Evolutionary conservation across 2,329 filamentous ascomycete genomes (phyloP), one percentile per base, ranked within the genome.

Genomic region (Fusarium secorum): DNA sequence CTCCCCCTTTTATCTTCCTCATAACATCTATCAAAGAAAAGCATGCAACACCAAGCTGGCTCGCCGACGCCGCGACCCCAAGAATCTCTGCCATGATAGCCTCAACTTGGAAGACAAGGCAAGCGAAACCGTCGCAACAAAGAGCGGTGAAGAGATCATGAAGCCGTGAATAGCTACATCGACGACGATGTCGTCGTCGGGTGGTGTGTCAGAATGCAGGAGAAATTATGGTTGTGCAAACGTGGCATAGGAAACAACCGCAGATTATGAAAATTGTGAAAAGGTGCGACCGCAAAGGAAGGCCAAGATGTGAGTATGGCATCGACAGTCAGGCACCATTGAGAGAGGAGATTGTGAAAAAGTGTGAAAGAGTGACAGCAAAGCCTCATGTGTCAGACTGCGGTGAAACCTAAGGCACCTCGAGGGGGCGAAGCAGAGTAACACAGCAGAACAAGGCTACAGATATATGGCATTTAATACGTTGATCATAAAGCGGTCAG

Each of bases 1-100:
- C 57, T 3, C 62, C 67, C 11, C 64, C 73, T 75, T 75, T 75
- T 75, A 74, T 75, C 59, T 71, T 75, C 9, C 30, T 64, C n/a
- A 72, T 15, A 17, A 68, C 17, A 10, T 75, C 69, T 22, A 75
- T 46, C 7, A 75, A 13, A 5, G 66, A 70, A 30, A 70, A 61
- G 42, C 71, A 73, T 6, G 44, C 51, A 2, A 3, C 10, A 7
- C 63, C 63, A 5, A 75, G 64, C 36, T 75, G 74, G 30, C 42
- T 38, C 20, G 73, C 74, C 7, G 71, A 61, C 8, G 73, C 74
- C 20, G 68, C 69, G 20, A 74, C 70, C 10, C 74, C 74, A 30
- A 74, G 24, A 15, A 75, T 60, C 38, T 75, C 74, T 53, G 74
- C 74, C 74, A 75, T 75, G 49, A 44, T 58, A n/a, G 32, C 52